phyloP scores from a whole-genome alignment of 2,329 filamentous ascomycete species.

The Gyromitra esculenta region DNA sequence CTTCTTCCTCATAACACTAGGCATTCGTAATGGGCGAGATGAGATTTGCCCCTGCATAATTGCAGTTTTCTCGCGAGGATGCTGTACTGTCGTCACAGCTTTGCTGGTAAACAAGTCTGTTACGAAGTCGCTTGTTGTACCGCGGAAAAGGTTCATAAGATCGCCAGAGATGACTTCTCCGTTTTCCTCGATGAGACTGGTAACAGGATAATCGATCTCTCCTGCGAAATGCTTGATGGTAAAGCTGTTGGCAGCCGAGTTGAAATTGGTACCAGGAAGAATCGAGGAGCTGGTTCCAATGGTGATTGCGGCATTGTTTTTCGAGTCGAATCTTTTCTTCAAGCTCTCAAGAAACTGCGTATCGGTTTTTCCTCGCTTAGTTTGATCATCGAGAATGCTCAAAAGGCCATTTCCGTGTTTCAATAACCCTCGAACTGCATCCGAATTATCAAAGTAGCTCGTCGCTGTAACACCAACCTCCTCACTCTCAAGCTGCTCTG shows the following conservation, averaged over 20 bases:
- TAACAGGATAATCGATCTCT: conserved; percentile 91
- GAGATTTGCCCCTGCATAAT: conserved; percentile 97
- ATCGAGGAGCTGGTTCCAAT: conserved; percentile 70
- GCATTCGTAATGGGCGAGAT: conserved; percentile 90
- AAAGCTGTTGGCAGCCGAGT: conserved; percentile 72
- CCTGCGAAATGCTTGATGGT: conserved; percentile 95
- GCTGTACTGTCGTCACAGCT: conserved; percentile 88
- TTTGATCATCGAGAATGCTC: conserved; percentile 96
- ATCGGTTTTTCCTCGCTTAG: conserved; percentile 85
- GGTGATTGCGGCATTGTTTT: conserved; percentile 82
- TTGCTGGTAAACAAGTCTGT: conserved; percentile 94
- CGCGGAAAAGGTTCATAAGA: conserved; percentile 90
- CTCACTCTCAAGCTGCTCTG: conserved; percentile 91
- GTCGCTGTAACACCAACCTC: conserved; percentile 90
- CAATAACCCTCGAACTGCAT: conserved; percentile 88
- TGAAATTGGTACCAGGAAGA: conserved; percentile 87
- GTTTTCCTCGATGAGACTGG: conserved; percentile 91
- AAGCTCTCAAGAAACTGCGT: conserved; percentile 89
- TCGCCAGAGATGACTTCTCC: conserved; percentile 95
- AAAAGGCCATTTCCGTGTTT: conserved; percentile 93
- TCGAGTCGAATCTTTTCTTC: conserved; percentile 91
- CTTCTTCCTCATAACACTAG: conserved; percentile 88
- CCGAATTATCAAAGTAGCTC: conserved; percentile 97
- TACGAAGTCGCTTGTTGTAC: conserved; percentile 88
- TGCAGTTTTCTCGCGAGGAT: conserved; percentile 86